Evolutionary conservation across 2,329 filamentous ascomycete species (phyloP), one percentile per base, ranked within the genome.

Genomic region (Ascomycota sp.): DNA sequence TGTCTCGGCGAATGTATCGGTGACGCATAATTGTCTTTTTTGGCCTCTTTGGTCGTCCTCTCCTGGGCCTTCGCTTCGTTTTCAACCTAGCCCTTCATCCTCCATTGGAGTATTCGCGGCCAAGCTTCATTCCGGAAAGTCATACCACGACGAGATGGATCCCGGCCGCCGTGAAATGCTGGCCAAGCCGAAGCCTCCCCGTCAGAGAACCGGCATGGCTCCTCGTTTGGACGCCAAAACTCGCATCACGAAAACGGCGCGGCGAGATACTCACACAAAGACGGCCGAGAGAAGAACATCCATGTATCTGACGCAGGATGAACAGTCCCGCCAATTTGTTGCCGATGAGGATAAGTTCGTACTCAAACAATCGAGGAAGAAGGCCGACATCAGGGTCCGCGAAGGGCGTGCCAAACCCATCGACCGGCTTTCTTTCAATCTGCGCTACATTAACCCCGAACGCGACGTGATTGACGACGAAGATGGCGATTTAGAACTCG

Each of bases 321-420:
- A 85, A 45, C 75, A 82, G 46, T 77, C 74, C 39, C 64, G 73
- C 19, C 67, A 76, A 45, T 98, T 89, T 63, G 80, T 95, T 13
- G 80, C 86, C 30, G 80, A 92, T 43, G 89, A 98, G 52, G 89
- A 98, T 57, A 75, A 77, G 38, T 98, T 98, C 46, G 89, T 95
- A 33, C 60, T 98, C 45, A 85, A 83, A 53, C 89, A 98, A 55
- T 78, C 86, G 28, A 98, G 95, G 63, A 95, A 91, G 61, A 95
- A 94, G 60, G 86, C 89, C 25, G 80, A 85, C 39, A 91, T 98
- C 41, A 76, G 89, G 25, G 83, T 95, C 27, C 80, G 83, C 41
- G 85, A 91, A 51, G 78, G 79, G 8, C 72, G 91, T 40, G 85
- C 86, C 32, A 85, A 82, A 46, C 79, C 86, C 8, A 86, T 95